Base-by-base conservation (phyloP, 2,329 filamentous ascomycete species). In the Orbilia oligospora region DNA sequence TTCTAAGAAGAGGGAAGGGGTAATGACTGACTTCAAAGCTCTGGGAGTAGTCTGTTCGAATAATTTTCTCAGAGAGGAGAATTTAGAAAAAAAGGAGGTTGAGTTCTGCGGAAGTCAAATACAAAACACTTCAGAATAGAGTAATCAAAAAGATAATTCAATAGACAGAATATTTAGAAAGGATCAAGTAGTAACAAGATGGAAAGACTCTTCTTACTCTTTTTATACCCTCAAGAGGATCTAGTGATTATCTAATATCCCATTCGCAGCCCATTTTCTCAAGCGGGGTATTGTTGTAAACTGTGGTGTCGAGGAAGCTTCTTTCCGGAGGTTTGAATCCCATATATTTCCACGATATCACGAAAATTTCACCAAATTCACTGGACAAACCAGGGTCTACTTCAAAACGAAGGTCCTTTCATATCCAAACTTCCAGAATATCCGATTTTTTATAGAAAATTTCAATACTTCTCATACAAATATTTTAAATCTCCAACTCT, bases 221-320 rank as follows among this genome's bases (percentile, higher is more conserved):
- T 69, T 75, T 75, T 75, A 75, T 75, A 75, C 53, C 33, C 41
- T 53, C 16, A 64, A 30, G 12, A 75, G 53, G 41, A 64, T 55
- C 46, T 22, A 48, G 20, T 22, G 55, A 75, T 68, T 69, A 64
- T n/a, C 63, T 61, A 66, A 73, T 67, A 58, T 20, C 36, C 24
- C n/a, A 33, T 55, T 46, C 20, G 14, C 22, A 53, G 36, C 33
- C 48, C 20, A 14, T 30, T 30, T 38, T 53, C 3, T 24, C 38
- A 67, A 73, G 63, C 61, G 61, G 61, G 61, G 63, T 73, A 58
- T 58, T 30, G 61, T 73, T 20, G 63, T 51, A 73, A 67, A 51
- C 14, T 61, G n/a, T 38, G 27, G 36, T 41, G 27, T 20, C 6
- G 33, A 73, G 61, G 41, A 10, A 27, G 18, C 18, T 65, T 33